These are phyloP conservation scores for Pleurotus eryngii DNA, from an alignment of 768 basidiomycete genomes.

Conservation along the genomic window DNA sequence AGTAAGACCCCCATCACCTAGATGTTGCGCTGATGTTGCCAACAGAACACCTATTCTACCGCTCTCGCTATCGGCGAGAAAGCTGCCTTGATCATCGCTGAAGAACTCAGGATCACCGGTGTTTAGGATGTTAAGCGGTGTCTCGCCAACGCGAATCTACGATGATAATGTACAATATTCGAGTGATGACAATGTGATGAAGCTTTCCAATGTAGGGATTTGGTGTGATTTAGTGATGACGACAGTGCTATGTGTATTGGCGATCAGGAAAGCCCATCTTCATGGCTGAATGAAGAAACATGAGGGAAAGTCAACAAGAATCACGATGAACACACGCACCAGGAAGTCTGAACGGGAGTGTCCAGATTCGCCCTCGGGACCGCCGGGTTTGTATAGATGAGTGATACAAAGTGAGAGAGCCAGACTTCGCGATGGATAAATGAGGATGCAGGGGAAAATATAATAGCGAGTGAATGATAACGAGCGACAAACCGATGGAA, in stretches of 20 bases:
- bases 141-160: not conserved
- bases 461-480: not conserved
- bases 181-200: not conserved
- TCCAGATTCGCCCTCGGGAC: not conserved
- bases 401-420: no score
- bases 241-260: not conserved
- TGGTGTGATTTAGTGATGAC: not conserved
- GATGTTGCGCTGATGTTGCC: not conserved
- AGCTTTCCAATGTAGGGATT: not conserved
- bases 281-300: no score
- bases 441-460: not conserved
- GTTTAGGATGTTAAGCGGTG: not conserved
- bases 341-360: not conserved
- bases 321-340: no score
- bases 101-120: constrained; percentile 25
- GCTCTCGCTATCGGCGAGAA: constrained; percentile 35
- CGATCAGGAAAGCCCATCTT: not conserved
- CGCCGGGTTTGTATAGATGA: not conserved
- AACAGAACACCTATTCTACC: constrained; percentile 18
- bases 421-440: not conserved
- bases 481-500: not conserved
- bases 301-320: no score
- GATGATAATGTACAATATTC: not conserved
- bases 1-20: not conserved
- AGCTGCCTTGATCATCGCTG: constrained; percentile 40